These are phyloP conservation scores for Parafenestella ontariensis DNA, from an alignment of 2,329 filamentous ascomycete species.

Conservation along the genomic window DNA sequence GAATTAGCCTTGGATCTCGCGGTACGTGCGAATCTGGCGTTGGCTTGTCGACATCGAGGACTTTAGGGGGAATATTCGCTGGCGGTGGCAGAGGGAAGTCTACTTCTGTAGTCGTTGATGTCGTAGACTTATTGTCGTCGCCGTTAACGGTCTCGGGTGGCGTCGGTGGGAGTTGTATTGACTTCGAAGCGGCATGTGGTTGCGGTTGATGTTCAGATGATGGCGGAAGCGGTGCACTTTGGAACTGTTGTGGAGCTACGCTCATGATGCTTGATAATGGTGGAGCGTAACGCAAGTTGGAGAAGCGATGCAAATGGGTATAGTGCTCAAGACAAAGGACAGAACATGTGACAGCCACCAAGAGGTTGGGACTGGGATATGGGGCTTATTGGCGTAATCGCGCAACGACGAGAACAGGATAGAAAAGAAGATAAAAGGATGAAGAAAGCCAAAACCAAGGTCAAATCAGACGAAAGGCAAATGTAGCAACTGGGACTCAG, in stretches of 20 bases:
- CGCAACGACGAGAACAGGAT: background rate
- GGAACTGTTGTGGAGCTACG: conserved; percentile 13
- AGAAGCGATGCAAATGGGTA: background rate
- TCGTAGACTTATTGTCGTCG: conserved; percentile 33
- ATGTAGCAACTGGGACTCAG: background rate
- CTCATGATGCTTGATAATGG: conserved; percentile 23
- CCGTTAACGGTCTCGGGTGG: conserved; percentile 46
- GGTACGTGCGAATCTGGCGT: conserved; percentile 85
- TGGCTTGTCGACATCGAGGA: conserved; percentile 77
- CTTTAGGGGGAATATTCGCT: conserved; percentile 62
- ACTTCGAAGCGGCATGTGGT: conserved; percentile 19
- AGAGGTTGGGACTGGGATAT: background rate
- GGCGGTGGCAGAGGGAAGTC: conserved; percentile 73
- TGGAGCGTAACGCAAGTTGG: background rate
- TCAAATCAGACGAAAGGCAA: conserved; percentile 2
- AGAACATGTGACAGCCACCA: background rate
- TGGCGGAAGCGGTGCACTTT: conserved; percentile 23
- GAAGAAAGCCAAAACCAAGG: background rate
- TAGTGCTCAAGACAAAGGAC: background rate
- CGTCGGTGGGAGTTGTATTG: conserved; percentile 39
- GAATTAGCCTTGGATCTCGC: conserved; percentile 80
- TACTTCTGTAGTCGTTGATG: conserved; percentile 20
- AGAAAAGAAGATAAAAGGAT: background rate
- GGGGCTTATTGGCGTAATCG: background rate
- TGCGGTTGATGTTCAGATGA: conserved; percentile 25